Conservation (phyloP, 2,329 filamentous ascomycete genomes). For the Ceratocystis lukuohia region DNA sequence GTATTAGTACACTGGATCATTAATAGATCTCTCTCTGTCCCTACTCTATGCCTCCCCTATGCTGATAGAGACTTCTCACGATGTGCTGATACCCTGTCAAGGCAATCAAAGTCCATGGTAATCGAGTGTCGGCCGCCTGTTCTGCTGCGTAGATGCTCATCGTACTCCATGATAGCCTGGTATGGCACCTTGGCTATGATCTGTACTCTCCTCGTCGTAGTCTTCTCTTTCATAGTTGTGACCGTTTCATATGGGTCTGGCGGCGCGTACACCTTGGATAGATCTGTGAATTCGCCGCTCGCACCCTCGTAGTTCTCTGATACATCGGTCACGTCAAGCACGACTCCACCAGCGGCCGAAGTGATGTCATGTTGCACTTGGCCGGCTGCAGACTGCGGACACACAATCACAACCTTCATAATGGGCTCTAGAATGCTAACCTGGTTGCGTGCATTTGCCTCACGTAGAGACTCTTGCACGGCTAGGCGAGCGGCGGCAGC, state of each 20-base stretch:
- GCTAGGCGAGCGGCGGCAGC: constrained; percentile 48
- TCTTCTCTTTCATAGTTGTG: constrained; percentile 42
- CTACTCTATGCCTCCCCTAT: neutral
- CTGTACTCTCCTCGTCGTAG: constrained; percentile 38
- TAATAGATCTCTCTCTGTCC: neutral
- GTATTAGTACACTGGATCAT: neutral
- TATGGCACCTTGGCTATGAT: constrained; percentile 81
- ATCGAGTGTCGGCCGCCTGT: constrained; percentile 64
- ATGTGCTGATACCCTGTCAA: constrained; percentile 41
- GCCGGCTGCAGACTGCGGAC: constrained; percentile 69
- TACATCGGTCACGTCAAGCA: constrained; percentile 54
- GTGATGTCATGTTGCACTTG: constrained; percentile 72
- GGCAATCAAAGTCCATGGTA: constrained; percentile 45
- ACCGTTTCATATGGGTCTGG: constrained; percentile 63
- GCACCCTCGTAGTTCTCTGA: constrained; percentile 23
- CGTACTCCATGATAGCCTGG: constrained; percentile 92
- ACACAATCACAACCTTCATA: constrained; percentile 77
- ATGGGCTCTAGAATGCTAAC: constrained; percentile 79
- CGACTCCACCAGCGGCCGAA: constrained; percentile 55
- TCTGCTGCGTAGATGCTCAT: constrained; percentile 76
- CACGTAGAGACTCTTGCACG: constrained; percentile 54
- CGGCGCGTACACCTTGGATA: constrained; percentile 68
- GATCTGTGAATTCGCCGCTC: constrained; percentile 43
- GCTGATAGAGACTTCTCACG: constrained; percentile 37
- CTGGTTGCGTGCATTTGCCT: constrained; percentile 37